phyloP scores from a whole-genome alignment of 805 yeast genomes.

The Lipomyces oligophaga region DNA sequence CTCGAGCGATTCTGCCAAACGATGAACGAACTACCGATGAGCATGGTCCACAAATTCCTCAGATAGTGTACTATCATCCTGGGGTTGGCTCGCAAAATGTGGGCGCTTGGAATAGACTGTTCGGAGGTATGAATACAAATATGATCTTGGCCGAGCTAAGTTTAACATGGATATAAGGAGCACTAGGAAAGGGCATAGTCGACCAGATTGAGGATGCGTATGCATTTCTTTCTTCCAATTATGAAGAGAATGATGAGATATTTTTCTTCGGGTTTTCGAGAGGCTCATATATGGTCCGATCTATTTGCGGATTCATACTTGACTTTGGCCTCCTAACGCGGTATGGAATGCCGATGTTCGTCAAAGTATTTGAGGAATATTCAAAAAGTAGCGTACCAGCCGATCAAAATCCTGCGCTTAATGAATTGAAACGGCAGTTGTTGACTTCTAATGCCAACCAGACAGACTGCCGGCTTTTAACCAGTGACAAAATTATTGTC shows the following conservation, averaged over 20 bases:
- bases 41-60: too few species aligned
- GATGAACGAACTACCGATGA: not conserved
- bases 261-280: slow-evolving; percentile 23
- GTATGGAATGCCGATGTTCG: slow-evolving; percentile 14
- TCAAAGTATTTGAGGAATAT: slow-evolving; percentile 2
- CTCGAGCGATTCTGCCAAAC: slow-evolving; percentile 10
- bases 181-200: slow-evolving; percentile 7
- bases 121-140: not conserved
- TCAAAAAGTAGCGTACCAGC: not conserved
- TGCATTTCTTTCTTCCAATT: slow-evolving; percentile 14
- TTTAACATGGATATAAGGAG: not conserved
- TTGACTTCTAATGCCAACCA: too few species aligned
- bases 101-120: not conserved
- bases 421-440: not conserved
- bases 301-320: slow-evolving; percentile 8
- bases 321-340: slow-evolving; percentile 10
- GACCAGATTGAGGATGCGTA: slow-evolving; percentile 13
- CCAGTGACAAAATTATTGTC: slow-evolving; percentile 2
- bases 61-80: slow-evolving; percentile 14
- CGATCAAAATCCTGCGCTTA: not conserved
- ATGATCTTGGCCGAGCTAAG: not conserved
- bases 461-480: not conserved
- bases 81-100: slow-evolving; percentile 9
- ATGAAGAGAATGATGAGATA: slow-evolving; percentile 16
- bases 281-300: slow-evolving; percentile 19